Evolutionary conservation across 2,329 filamentous ascomycete genomes (phyloP).

Genomic region (Hypoxylon sp.): DNA sequence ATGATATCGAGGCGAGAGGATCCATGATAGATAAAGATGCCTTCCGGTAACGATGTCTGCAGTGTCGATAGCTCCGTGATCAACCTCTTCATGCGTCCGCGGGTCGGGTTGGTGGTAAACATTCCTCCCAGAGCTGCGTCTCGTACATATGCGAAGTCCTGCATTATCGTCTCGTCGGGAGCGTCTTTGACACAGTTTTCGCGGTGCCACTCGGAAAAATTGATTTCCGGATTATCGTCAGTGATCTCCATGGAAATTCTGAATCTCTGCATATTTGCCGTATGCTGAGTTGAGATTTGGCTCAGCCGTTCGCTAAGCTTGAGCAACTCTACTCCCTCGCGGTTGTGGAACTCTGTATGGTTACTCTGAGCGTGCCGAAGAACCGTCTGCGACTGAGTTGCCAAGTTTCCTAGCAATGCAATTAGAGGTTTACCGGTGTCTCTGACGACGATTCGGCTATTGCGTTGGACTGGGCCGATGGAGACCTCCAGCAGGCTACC

Average conservation of each 20-base stretch:
- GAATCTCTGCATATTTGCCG: slow-evolving; percentile 31
- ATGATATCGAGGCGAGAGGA: slow-evolving; percentile 64
- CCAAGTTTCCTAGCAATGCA: slow-evolving; percentile 50
- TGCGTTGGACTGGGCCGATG: slow-evolving; percentile 40
- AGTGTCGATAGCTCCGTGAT: slow-evolving; percentile 63
- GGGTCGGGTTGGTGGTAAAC: slow-evolving; percentile 24
- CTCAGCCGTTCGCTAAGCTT: slow-evolving; percentile 54
- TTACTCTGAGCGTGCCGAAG: slow-evolving; percentile 47
- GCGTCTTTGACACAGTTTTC: slow-evolving; percentile 54
- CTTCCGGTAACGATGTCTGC: slow-evolving; percentile 63
- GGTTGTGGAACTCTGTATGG: slow-evolving; percentile 43
- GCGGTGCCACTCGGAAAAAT: slow-evolving; percentile 53
- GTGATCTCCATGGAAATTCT: slow-evolving; percentile 31
- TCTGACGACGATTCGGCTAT: slow-evolving; percentile 28
- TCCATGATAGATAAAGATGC: slow-evolving; percentile 65
- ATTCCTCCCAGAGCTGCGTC: slow-evolving; percentile 31
- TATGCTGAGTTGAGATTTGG: slow-evolving; percentile 49
- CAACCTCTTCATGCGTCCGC: slow-evolving; percentile 64
- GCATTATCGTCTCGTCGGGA: slow-evolving; percentile 57
- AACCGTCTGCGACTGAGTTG: slow-evolving; percentile 54
- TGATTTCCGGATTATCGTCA: slow-evolving; percentile 33
- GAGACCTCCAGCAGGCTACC: slow-evolving; percentile 57
- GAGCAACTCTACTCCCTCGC: slow-evolving; percentile 53
- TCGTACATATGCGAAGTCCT: slow-evolving; percentile 46
- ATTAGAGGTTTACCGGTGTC: slow-evolving; percentile 51